Conservation (phyloP, 106 monocot genomes). For the Vanilla planifolia region DNA sequence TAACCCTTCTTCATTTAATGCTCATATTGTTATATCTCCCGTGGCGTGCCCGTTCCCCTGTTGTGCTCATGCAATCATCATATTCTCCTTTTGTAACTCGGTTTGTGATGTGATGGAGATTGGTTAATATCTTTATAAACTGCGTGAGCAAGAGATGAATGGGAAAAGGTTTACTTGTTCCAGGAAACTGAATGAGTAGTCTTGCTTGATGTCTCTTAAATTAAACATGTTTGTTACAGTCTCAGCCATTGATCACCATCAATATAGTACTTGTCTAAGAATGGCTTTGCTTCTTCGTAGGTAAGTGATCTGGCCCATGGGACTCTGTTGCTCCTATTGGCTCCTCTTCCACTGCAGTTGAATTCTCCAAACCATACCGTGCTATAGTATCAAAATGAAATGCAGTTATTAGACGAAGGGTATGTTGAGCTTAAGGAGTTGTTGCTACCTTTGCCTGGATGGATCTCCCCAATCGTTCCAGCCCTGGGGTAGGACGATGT, state of each 20-base stretch:
- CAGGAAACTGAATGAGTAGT: no score
- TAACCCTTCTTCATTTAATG: no score
- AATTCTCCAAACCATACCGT: constrained; percentile 76
- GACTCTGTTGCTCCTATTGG: constrained; percentile 36
- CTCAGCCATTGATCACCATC: constrained; percentile 71
- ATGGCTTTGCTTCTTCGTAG: constrained; percentile 53
- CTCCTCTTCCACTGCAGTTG: constrained; percentile 60
- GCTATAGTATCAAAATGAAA: constrained; percentile 21
- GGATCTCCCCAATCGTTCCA: constrained; percentile 91
- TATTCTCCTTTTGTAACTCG: no score
- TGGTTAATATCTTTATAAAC: no score
- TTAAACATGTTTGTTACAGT: constrained; percentile 41
- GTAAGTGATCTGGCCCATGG: constrained; percentile 65
- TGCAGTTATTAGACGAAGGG: background rate
- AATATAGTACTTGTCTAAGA: constrained; percentile 52
- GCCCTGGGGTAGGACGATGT: constrained; percentile 59
- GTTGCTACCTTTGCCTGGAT: constrained; percentile 54
- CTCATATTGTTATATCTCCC: no score
- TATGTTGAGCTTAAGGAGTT: background rate
- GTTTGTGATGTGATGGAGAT: no score
- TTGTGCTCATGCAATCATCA: no score
- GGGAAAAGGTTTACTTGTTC: no score
- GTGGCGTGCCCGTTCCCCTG: no score
- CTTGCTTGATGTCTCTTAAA: no score
- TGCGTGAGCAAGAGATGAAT: no score